Percentiles rank a stretch among this genome's conserved stretches.
These are phyloP conservation scores for Smittium culicis DNA, from an alignment of 371 early-diverging fungal genomes.

Conservation along the genomic window DNA sequence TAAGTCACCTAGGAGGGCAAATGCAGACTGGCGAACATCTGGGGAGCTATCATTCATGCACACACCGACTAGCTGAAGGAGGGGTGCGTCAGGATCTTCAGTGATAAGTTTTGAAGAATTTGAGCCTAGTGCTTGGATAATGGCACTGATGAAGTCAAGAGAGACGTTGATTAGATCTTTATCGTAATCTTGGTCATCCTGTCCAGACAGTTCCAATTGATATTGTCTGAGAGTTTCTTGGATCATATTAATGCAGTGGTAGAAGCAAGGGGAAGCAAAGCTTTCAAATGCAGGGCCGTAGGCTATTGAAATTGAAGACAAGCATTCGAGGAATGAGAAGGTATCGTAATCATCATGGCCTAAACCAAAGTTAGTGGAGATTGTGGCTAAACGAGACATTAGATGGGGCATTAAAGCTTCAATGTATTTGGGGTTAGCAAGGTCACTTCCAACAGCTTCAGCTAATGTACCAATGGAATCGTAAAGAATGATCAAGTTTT, in stretches of 20 bases:
- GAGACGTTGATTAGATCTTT: constrained; percentile 90
- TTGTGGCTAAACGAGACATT: constrained; percentile 59
- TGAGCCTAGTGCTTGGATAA: constrained; percentile 76
- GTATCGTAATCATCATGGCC: constrained; percentile 66
- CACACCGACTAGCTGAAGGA: constrained; percentile 56
- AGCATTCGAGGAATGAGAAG: constrained; percentile 86
- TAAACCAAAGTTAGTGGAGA: constrained; percentile 18
- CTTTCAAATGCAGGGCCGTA: constrained; percentile 71
- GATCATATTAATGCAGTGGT: constrained; percentile 70
- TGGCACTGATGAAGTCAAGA: constrained; percentile 80
- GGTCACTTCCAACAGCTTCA: constrained; percentile 65
- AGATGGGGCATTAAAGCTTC: constrained; percentile 71
- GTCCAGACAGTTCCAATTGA: constrained; percentile 44
- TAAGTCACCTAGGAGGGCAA: constrained; percentile 85
- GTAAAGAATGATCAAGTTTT: constrained; percentile 77
- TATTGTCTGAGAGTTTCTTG: constrained; percentile 52
- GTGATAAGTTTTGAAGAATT: constrained; percentile 54
- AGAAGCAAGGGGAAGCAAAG: constrained; percentile 68
- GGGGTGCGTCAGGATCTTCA: constrained; percentile 47
- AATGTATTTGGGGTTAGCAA: constrained; percentile 60
- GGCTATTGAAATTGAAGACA: constrained; percentile 74
- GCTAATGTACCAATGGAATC: constrained; percentile 90
- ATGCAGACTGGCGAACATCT: constrained; percentile 83
- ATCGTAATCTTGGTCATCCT: constrained; percentile 56
- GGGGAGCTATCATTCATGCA: constrained; percentile 62